Evolutionary conservation across 257 asterid species (phyloP).

Genomic region (Ligustrum vulgare): DNA sequence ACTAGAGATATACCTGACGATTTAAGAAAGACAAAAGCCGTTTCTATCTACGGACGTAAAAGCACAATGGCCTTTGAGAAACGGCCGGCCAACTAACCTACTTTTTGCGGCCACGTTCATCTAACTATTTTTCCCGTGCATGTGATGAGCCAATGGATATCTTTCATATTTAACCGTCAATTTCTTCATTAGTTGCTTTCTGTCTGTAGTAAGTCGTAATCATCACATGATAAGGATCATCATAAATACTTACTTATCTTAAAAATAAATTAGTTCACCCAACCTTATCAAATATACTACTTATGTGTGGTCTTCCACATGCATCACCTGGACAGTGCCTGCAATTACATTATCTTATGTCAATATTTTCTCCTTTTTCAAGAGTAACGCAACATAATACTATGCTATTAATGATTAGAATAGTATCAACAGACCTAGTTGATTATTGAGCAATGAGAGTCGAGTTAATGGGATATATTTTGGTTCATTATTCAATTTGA

Average conservation of each 20-base stretch:
- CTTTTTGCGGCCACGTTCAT: constrained; percentile 1
- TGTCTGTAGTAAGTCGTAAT: not conserved
- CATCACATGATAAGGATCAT: not conserved
- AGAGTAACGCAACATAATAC: not conserved
- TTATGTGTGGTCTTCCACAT: not conserved
- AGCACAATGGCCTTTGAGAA: too few species aligned
- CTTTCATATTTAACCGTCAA: not conserved
- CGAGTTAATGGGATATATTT: too few species aligned
- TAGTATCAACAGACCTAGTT: too few species aligned
- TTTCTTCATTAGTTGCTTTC: not conserved
- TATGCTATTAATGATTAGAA: too few species aligned
- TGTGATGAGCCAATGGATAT: not conserved
- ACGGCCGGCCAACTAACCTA: not conserved
- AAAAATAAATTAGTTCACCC: not conserved
- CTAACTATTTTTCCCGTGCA: not conserved
- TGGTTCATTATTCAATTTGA: too few species aligned
- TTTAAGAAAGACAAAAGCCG: too few species aligned
- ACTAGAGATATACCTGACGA: too few species aligned
- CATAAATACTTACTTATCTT: too few species aligned
- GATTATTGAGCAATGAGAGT: too few species aligned
- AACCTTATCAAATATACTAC: not conserved
- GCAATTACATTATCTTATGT: not conserved
- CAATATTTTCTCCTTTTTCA: not conserved
- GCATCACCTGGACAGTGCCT: not conserved
- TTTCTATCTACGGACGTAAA: not conserved